These are phyloP conservation scores for Candida michaelii DNA, from an alignment of 805 yeast species.

Conservation along the genomic window DNA sequence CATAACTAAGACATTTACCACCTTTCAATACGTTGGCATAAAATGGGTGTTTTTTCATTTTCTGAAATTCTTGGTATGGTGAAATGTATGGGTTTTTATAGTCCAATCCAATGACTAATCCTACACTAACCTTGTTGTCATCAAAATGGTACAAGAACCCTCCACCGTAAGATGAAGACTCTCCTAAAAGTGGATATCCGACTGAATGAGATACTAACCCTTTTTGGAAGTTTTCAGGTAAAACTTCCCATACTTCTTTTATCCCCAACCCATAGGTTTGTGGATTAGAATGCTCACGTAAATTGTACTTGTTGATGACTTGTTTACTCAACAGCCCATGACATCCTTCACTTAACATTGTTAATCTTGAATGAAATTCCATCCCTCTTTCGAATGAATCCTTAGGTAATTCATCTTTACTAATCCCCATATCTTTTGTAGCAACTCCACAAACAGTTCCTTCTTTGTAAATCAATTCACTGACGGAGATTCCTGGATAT, in stretches of 20 bases:
- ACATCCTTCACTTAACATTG: slow-evolving; percentile 96
- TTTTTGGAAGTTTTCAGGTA: slow-evolving; percentile 71
- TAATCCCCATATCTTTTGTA: slow-evolving; percentile 88
- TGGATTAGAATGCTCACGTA: slow-evolving; percentile 62
- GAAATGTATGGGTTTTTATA: slow-evolving; percentile 93
- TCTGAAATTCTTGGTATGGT: slow-evolving; percentile 95
- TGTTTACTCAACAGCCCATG: slow-evolving; percentile 90
- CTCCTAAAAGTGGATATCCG: slow-evolving; percentile 75
- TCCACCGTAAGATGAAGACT: slow-evolving; percentile 79
- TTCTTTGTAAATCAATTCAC: slow-evolving; percentile 65
- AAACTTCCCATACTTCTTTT: slow-evolving; percentile 96
- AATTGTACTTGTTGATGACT: slow-evolving; percentile 63
- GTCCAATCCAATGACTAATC: slow-evolving; percentile 93
- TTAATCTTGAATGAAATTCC: slow-evolving; percentile 91
- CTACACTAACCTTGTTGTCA: slow-evolving; percentile 86
- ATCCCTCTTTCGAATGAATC: slow-evolving; percentile 91
- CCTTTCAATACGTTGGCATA: slow-evolving; percentile 73
- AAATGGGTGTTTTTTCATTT: slow-evolving; percentile 88
- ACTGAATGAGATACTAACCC: slow-evolving; percentile 85
- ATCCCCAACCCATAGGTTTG: slow-evolving; percentile 97
- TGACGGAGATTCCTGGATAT: slow-evolving; percentile 86
- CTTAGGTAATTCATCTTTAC: slow-evolving; percentile 72
- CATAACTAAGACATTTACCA: slow-evolving; percentile 92
- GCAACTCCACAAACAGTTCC: slow-evolving; percentile 82
- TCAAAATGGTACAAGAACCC: slow-evolving; percentile 98